Evolutionary conservation across 1,284 basidiomycete genomes (phyloP), one percentile per base, ranked within the genome.

Genomic region (Schizopora paradoxa): DNA sequence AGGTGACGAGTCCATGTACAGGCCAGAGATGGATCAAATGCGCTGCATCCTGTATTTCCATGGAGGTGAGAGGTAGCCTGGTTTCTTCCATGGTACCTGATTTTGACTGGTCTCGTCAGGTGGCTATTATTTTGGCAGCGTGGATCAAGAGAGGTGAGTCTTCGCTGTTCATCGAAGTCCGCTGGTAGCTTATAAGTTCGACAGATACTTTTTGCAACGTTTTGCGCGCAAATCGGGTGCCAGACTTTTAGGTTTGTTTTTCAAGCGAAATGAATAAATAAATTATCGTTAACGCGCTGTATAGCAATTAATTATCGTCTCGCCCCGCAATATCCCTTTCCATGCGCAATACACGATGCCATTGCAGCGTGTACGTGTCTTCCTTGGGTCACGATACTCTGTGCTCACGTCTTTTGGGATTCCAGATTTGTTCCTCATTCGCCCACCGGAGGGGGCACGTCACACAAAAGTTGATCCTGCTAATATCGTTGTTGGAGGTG

Each of bases 281-380:
- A n/a, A n/a, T n/a, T n/a, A n/a, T n/a, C n/a, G n/a, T n/a, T n/a
- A n/a, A n/a, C n/a, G n/a, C n/a, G n/a, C n/a, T n/a, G n/a, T n/a
- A n/a, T n/a, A 82, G 91, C 91, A 31, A 78, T 95, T 52, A 91
- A 92, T 58, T 96, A 96, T 61, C 77, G 92, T 32, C 78, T 93
- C 32, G 82, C 93, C 8, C 93, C 93, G 0, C 92, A 96, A 65
- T 96, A 94, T 55, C 95, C 95, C 0, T 99, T 97, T 66, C 95
- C 95, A 0, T 98, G 95, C 56, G 91, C 87, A 0, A 67, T 98
- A 11, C 91, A 95, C 59, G 93, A 96, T 63, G 70, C 82, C 38
- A 59, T 96, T 7, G 87, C 92, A 1, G 84, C 91, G 4, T 97
- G 86, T 83, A 57, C 51, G 75, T 62, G 8, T 26, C 14, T 28